phyloP scores from a whole-genome alignment of 192 early-diverging fungal species.

The Backusella parvicylindrica region DNA sequence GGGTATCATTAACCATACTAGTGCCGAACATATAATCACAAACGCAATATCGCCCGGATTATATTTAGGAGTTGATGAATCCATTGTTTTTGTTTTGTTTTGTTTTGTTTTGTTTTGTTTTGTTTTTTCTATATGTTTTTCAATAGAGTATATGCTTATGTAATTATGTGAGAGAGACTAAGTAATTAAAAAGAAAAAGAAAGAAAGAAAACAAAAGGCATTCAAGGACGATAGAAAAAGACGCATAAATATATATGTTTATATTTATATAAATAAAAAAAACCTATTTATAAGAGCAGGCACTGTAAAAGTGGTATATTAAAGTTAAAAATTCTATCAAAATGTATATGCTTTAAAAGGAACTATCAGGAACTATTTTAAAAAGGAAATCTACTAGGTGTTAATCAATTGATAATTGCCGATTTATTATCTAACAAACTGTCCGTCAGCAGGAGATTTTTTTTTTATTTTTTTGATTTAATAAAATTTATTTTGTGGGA shows the following conservation, averaged over 20 bases:
- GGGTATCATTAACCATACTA: constrained; percentile 82
- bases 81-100: background rate
- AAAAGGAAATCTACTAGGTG: background rate
- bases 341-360: background rate
- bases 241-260: background rate
- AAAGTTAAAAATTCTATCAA: background rate
- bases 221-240: background rate
- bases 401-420: background rate
- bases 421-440: background rate
- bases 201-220: background rate
- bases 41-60: background rate
- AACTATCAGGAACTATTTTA: background rate
- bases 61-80: background rate
- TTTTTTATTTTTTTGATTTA: background rate
- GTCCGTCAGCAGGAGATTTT: no score
- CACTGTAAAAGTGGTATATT: background rate
- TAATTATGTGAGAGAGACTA: no score
- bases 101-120: background rate
- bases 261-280: background rate
- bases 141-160: background rate
- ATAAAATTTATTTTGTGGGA: no score
- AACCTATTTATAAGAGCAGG: background rate
- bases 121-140: background rate
- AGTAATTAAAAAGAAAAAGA: background rate
- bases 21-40: background rate